These are phyloP conservation scores for Trichoderma atrobrunneum DNA, from an alignment of 2,329 filamentous ascomycete species.

Conservation along the genomic window DNA sequence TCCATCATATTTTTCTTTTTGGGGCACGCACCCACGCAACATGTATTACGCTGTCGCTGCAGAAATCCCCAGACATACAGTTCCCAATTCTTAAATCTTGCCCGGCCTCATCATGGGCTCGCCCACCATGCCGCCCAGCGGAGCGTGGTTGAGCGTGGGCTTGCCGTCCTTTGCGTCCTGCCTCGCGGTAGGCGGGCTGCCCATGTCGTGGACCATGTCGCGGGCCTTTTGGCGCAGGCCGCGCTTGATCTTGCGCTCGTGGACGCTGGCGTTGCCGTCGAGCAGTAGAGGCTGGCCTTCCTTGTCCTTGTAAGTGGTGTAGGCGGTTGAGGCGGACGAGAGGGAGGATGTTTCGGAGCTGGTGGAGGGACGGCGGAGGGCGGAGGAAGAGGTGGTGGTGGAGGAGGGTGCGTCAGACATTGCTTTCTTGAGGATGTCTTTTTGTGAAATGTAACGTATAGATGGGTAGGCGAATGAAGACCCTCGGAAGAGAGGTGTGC, in stretches of 20 bases:
- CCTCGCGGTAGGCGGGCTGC: slow-evolving; percentile 32
- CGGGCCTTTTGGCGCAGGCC: slow-evolving; percentile 34
- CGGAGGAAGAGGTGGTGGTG: background rate
- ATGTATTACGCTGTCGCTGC: no score
- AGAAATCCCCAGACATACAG: no score
- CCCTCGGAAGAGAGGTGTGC: background rate
- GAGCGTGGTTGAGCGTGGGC: slow-evolving; percentile 29
- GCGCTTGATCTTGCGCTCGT: slow-evolving; percentile 22
- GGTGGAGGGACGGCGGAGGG: slow-evolving; percentile 28
- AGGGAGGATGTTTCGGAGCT: slow-evolving; percentile 33
- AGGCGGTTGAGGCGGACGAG: slow-evolving; percentile 32
- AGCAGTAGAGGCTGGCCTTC: background rate
- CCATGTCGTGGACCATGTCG: slow-evolving; percentile 34
- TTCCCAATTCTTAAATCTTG: slow-evolving; percentile 16
- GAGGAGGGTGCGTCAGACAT: slow-evolving; percentile 6
- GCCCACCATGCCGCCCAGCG: slow-evolving; percentile 28
- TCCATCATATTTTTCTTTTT: background rate
- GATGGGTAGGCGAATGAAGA: no score
- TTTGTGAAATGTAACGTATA: background rate
- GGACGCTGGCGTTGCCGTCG: background rate
- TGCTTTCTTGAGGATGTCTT: background rate
- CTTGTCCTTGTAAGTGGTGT: slow-evolving; percentile 30
- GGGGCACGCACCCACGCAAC: no score
- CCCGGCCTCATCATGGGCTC: slow-evolving; percentile 27
- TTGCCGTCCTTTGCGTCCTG: slow-evolving; percentile 35